Evolutionary conservation across 2,329 filamentous ascomycete species (phyloP), one percentile per base, ranked within the genome.

Genomic region (Paecilomyces variotii): DNA sequence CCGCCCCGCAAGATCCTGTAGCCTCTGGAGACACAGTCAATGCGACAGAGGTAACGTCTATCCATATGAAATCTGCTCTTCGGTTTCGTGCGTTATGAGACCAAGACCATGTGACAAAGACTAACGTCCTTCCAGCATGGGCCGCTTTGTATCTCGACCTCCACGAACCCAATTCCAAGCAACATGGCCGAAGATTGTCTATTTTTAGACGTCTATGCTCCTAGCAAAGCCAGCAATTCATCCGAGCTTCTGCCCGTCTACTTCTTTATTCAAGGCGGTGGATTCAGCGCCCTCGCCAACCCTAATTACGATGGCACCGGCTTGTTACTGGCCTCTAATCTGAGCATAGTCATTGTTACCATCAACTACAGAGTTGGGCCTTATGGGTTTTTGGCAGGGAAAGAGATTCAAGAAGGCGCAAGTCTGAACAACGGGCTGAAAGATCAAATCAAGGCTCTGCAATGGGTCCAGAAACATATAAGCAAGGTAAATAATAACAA

Each of bases 281-380:
- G 85, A 0, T 87, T 86, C 69, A 84, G 82, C 58, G 66, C 76
- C 0, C 80, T 86, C 60, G 82, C 85, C 59, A 84, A 82, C 59
- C 67, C 80, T 1, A 82, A 87, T 60, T 79, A 82, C 63, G 83
- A 90, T 62, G 86, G 83, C 0, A 80, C 79, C 0, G 83, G 81
- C 0, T 72, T 91, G n/a, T 78, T 87, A 28, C 69, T 78, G 30
- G 86, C 84, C 0, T 82, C 83, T 19, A 77, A 79, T 39, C 74
- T 82, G 59, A 78, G 82, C 53, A 86, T 91, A 27, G 74, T 92
- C 0, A 83, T 90, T 0, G 87, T 92, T 1, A 86, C 80, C 9
- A 82, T 90, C 73, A 91, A 91, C 72, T 91, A 92, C 68, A 85
- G 89, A 4, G 87, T 92, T 10, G 88, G 88, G 0, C 81, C 83